Evolutionary conservation across 768 basidiomycete species (phyloP).

Genomic region (Fomitopsis pulvina): DNA sequence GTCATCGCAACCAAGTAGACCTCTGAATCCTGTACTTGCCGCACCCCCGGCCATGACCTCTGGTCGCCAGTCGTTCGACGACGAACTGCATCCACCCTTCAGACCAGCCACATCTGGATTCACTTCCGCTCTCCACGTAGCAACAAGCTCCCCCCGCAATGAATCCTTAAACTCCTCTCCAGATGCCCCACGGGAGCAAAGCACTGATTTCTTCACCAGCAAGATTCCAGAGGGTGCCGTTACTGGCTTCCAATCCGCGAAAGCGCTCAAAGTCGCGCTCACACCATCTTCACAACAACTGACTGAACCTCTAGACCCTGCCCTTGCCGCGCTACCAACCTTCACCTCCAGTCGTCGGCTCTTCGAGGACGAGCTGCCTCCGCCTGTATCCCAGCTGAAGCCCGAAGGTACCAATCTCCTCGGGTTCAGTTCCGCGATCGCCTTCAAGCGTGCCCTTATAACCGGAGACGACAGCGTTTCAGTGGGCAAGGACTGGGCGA

Average conservation of each 20-base stretch:
- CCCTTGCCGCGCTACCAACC: neutral
- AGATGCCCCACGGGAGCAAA: constrained; percentile 2
- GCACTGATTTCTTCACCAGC: constrained; percentile 8
- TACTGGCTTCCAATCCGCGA: constrained; percentile 12
- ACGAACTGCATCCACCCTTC: neutral
- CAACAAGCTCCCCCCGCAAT: neutral
- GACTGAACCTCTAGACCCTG: neutral
- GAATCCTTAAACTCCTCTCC: constrained; percentile 7
- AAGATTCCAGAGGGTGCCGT: neutral
- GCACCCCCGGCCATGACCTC: neutral
- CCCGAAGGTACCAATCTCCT: neutral
- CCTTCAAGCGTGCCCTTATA: neutral
- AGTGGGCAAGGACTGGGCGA: constrained; percentile 9
- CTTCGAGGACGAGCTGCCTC: neutral
- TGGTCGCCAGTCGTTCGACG: neutral
- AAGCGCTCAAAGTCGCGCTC: neutral
- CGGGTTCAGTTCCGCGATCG: constrained; percentile 3
- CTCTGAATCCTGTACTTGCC: too few species aligned
- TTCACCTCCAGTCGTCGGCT: neutral
- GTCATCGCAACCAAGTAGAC: too few species aligned
- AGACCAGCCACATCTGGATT: constrained; percentile 2
- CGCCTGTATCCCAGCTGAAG: neutral
- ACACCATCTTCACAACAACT: neutral
- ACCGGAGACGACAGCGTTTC: constrained; percentile 2
- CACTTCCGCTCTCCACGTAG: constrained; percentile 6